Conservation (phyloP, 371 early-diverging fungal genomes). For the Umbelopsis sp. region DNA sequence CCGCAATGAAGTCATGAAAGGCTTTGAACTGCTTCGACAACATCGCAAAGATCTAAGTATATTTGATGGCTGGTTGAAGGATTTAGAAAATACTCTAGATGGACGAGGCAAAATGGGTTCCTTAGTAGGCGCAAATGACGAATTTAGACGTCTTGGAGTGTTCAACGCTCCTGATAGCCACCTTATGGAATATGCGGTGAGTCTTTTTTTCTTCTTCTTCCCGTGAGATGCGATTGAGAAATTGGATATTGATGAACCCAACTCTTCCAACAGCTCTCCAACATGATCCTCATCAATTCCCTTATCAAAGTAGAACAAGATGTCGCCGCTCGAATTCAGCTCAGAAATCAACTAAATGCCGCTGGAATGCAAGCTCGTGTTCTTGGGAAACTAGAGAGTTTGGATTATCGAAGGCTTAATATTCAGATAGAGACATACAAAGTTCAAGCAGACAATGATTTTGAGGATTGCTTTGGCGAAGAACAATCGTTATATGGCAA, state of each 20-base stretch:
- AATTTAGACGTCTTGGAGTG: conserved; percentile 56
- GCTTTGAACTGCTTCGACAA: conserved; percentile 54
- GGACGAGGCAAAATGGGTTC: conserved; percentile 70
- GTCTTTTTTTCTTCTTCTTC: neutral
- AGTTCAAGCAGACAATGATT: conserved; percentile 72
- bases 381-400: conserved; percentile 63
- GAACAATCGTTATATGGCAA: conserved; percentile 39
- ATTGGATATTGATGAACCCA: too few species aligned
- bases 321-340: conserved; percentile 71
- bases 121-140: conserved; percentile 65
- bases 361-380: conserved; percentile 59
- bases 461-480: conserved; percentile 35
- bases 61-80: conserved; percentile 77
- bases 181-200: conserved; percentile 77
- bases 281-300: conserved; percentile 82
- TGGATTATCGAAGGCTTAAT: conserved; percentile 69
- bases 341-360: conserved; percentile 74
- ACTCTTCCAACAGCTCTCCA: conserved; percentile 56
- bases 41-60: conserved; percentile 55
- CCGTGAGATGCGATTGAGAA: neutral
- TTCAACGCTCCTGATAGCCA: conserved; percentile 66
- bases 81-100: conserved; percentile 66
- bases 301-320: conserved; percentile 73
- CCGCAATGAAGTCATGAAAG: conserved; percentile 65
- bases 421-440: conserved; percentile 74